Evolutionary conservation across 1,284 basidiomycete species (phyloP), one percentile per base, ranked within the genome.

Genomic region (Tilletiopsis washingtonensis): DNA sequence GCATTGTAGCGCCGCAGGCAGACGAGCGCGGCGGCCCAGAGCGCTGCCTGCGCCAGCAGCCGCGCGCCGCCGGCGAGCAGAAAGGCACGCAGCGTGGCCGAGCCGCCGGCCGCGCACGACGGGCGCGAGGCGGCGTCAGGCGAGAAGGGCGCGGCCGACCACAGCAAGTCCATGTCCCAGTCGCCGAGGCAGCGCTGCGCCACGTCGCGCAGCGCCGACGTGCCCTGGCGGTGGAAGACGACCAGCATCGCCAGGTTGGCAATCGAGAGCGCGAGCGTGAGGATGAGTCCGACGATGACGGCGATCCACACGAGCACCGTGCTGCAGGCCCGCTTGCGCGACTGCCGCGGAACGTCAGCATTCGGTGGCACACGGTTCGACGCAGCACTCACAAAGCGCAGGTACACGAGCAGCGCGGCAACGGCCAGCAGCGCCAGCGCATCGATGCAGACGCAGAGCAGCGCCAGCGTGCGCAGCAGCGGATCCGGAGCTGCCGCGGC

Each of bases 81-180:
- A 27, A 46, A 55, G 23, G 39, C 32, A 11, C 34, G 32, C 15
- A 51, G 7, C 3, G 53, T 47, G 12, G 26, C 32, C 2, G 15
- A 12, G 12, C 25, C 34, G n/a, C 44, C 49, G 39, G 43, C 38
- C 9, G 40, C 25, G 34, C 53, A 53, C 20, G 40, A 12, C 3
- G 43, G n/a, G 32, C 26, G 17, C 5, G 37, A 32, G 15, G 47
- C 43, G 12, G 51, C 24, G 17, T 36, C 17, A 21, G 40, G 45
- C 26, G 49, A 52, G 42, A 21, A 38, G 6, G 24, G 20, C 15
- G 49, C 43, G 7, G 53, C 53, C n/a, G 39, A 44, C 44, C 51
- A 55, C 19, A 55, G 53, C 3, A 55, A 20, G 20, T 55, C 53
- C 19, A 55, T 40, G 25, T 55, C 53, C 53, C 53, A 55, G 11